Evolutionary conservation across 345 rosid species (phyloP).

Genomic region (Ailanthus altissimus): DNA sequence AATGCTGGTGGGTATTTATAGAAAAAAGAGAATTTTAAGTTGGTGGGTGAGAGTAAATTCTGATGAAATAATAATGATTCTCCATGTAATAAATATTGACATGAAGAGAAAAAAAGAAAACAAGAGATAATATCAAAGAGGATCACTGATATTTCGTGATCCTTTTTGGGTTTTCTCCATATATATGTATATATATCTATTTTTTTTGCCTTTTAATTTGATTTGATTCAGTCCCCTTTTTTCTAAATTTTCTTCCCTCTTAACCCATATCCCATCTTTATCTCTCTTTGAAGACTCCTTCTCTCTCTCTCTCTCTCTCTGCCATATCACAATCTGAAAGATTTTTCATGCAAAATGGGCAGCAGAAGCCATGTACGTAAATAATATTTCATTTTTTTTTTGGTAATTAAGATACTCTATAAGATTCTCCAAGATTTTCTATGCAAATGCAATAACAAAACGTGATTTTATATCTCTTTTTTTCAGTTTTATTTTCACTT

Average conservation of each 20-base stretch:
- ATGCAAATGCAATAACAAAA: neutral
- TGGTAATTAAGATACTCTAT: neutral
- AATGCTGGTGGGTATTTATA: neutral
- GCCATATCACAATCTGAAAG: neutral
- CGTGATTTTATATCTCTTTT: neutral
- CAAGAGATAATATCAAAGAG: conserved; percentile 28
- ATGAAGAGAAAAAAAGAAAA: conserved; percentile 1
- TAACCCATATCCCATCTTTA: too few relatives aligned
- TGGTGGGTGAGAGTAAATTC: conserved; percentile 16
- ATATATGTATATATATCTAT: too few relatives aligned
- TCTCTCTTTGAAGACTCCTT: neutral
- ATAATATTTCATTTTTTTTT: neutral
- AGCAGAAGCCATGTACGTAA: neutral
- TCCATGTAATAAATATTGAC: too few relatives aligned
- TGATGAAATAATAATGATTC: neutral
- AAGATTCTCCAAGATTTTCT: neutral
- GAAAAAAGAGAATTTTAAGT: conserved; percentile 23
- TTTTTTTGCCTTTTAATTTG: neutral
- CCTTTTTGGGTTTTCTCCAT: conserved; percentile 41
- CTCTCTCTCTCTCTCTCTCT: neutral
- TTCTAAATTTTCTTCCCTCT: too few relatives aligned
- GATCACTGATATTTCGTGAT: conserved; percentile 76
- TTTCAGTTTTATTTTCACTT: neutral
- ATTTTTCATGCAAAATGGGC: neutral
- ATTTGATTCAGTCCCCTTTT: conserved; percentile 41